These are phyloP conservation scores for Infundibulicybe gibba DNA, from an alignment of 768 basidiomycete genomes.

Conservation along the genomic window DNA sequence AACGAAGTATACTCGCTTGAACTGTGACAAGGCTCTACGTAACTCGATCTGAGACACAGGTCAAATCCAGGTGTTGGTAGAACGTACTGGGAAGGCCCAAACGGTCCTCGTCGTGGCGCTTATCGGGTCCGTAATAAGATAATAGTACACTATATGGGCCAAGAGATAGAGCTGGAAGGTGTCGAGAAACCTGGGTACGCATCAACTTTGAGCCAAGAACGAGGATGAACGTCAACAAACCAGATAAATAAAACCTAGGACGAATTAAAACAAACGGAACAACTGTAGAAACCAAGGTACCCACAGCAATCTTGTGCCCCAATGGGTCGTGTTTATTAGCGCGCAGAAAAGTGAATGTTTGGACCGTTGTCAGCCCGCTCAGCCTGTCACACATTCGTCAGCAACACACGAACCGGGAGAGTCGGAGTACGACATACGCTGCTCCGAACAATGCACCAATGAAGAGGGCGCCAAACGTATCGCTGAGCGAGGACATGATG, in stretches of 20 bases:
- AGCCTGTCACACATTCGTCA: not conserved
- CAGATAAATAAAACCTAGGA: slow-evolving; percentile 1
- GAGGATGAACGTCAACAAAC: not conserved
- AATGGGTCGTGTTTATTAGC: not conserved
- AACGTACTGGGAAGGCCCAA: slow-evolving; percentile 2
- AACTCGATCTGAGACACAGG: no score
- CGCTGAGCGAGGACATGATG: not conserved
- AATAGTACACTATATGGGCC: not conserved
- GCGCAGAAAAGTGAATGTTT: not conserved
- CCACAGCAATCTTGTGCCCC: not conserved
- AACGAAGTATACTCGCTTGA: no score
- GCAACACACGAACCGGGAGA: not conserved
- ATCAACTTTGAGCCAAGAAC: not conserved
- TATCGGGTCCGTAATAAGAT: not conserved
- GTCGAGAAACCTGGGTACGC: not conserved
- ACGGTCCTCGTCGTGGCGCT: not conserved
- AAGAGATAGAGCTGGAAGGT: not conserved
- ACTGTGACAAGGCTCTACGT: no score
- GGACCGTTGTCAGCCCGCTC: not conserved
- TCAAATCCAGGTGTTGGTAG: not conserved
- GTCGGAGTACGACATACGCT: not conserved
- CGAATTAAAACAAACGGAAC: not conserved
- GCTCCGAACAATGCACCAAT: not conserved
- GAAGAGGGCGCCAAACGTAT: not conserved
- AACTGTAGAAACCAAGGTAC: not conserved